Evolutionary conservation across 495 filamentous ascomycete species (phyloP).

Genomic region (Neurospora pannonica): DNA sequence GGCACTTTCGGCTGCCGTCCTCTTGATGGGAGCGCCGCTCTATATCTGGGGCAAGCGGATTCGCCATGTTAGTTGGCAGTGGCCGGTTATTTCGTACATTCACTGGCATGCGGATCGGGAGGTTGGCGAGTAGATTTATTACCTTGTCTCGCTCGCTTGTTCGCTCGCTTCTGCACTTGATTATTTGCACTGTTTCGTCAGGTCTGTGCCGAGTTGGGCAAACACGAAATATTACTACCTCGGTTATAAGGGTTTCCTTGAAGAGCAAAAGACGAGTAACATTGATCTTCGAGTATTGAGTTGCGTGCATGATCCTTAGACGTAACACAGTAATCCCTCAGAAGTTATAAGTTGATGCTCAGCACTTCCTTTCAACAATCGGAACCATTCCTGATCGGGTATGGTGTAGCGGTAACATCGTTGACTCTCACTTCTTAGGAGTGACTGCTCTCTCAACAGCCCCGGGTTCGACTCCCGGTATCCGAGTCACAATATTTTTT

Average conservation of each 20-base stretch:
- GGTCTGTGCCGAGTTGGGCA: not conserved
- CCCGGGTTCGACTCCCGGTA: not conserved
- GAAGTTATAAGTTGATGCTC: not conserved
- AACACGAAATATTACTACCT: not conserved
- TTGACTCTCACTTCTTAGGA: not conserved
- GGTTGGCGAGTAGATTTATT: slow-evolving; percentile 32
- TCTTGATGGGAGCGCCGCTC: slow-evolving; percentile 34
- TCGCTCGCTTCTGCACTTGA: not conserved
- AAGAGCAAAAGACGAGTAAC: not conserved
- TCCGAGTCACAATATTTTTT: not conserved
- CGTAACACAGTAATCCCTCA: not conserved
- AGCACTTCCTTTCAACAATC: not conserved
- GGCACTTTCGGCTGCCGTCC: slow-evolving; percentile 32
- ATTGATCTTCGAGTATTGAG: not conserved
- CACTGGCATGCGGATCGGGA: slow-evolving; percentile 41
- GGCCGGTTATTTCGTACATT: slow-evolving; percentile 36
- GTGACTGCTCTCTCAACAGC: not conserved
- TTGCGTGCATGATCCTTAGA: not conserved
- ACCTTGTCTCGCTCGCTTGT: not conserved
- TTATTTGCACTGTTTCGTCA: not conserved
- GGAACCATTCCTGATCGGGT: not conserved
- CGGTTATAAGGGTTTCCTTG: not conserved
- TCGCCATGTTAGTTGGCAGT: slow-evolving; percentile 35
- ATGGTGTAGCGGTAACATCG: not conserved
- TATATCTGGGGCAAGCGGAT: slow-evolving; percentile 42